Conservation (phyloP, 495 filamentous ascomycete species). For the Evansstolkia leycettana region DNA sequence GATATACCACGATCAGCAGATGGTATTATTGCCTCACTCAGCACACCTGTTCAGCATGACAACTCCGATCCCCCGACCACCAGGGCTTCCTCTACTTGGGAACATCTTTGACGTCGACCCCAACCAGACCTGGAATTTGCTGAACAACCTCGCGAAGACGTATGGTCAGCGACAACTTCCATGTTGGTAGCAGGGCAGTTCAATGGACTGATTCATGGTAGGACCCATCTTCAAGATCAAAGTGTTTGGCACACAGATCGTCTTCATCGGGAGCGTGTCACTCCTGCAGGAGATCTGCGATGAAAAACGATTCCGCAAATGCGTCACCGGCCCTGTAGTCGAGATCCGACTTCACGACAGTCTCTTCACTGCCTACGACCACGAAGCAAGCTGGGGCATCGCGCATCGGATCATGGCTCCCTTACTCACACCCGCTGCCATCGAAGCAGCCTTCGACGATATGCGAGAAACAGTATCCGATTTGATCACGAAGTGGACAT, state of each 20-base stretch:
- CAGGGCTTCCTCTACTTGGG: slow-evolving; percentile 53
- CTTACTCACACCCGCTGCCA: slow-evolving; percentile 21
- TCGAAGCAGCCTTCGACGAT: slow-evolving; percentile 27
- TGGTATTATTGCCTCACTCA: too few relatives aligned
- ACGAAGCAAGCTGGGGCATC: slow-evolving; percentile 58
- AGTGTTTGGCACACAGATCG: slow-evolving; percentile 35
- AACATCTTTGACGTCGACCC: slow-evolving; percentile 54
- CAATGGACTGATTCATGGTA: slow-evolving; percentile 4
- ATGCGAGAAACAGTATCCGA: slow-evolving; percentile 60
- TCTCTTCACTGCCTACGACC: slow-evolving; percentile 57
- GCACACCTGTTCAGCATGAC: too few relatives aligned
- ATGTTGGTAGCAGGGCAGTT: neutral
- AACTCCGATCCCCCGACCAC: slow-evolving; percentile 48
- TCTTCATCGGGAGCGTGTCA: slow-evolving; percentile 42
- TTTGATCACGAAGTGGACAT: slow-evolving; percentile 57
- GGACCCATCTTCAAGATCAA: slow-evolving; percentile 63
- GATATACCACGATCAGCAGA: too few relatives aligned
- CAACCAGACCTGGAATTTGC: slow-evolving; percentile 47
- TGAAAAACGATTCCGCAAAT: slow-evolving; percentile 58
- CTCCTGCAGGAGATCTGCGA: slow-evolving; percentile 62
- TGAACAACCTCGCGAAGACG: slow-evolving; percentile 50
- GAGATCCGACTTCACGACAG: slow-evolving; percentile 56
- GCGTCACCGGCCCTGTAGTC: slow-evolving; percentile 40
- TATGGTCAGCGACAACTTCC: slow-evolving; percentile 33
- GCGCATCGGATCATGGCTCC: slow-evolving; percentile 57